Evolutionary conservation across 352 stramenopile species (phyloP).

Genomic region (Ochromonadaceae sp.): DNA sequence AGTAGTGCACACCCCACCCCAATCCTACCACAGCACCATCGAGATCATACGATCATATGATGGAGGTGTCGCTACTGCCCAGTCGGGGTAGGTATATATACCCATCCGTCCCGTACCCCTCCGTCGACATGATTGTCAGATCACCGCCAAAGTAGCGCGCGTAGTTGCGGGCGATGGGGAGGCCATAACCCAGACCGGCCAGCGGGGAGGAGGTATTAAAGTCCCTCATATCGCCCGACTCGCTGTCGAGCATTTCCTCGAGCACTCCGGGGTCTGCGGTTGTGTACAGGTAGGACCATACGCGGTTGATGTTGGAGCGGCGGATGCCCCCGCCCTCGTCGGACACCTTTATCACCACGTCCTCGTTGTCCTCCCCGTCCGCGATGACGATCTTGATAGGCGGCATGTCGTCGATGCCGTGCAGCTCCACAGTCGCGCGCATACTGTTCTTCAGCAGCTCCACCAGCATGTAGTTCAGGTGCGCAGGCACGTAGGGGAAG

Average conservation of each 20-base stretch:
- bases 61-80: too few relatives aligned
- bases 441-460: conserved; percentile 99
- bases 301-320: conserved; percentile 87
- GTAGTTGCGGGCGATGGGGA: conserved; percentile 81
- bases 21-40: too few relatives aligned
- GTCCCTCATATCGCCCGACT: conserved; percentile 44
- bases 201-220: conserved; percentile 60
- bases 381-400: conserved; percentile 98
- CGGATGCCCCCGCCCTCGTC: conserved; percentile 98
- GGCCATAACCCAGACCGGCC: conserved; percentile 39
- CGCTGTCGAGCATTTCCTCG: conserved; percentile 32
- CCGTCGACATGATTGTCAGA: conserved; percentile 98
- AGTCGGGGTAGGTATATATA: conserved; percentile 57
- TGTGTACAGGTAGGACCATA: conserved; percentile 99
- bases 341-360: conserved; percentile 97
- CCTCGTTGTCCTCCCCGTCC: conserved; percentile 95
- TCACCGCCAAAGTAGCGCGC: conserved; percentile 98
- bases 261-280: conserved; percentile 83
- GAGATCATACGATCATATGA: too few relatives aligned
- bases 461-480: conserved; percentile 96
- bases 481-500: conserved; percentile 88
- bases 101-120: conserved; percentile 94
- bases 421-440: conserved; percentile 91
- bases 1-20: too few relatives aligned
- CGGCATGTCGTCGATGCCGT: conserved; percentile 91